phyloP scores from a whole-genome alignment of 2,329 filamentous ascomycete species.

The Fusarium agapanthi region DNA sequence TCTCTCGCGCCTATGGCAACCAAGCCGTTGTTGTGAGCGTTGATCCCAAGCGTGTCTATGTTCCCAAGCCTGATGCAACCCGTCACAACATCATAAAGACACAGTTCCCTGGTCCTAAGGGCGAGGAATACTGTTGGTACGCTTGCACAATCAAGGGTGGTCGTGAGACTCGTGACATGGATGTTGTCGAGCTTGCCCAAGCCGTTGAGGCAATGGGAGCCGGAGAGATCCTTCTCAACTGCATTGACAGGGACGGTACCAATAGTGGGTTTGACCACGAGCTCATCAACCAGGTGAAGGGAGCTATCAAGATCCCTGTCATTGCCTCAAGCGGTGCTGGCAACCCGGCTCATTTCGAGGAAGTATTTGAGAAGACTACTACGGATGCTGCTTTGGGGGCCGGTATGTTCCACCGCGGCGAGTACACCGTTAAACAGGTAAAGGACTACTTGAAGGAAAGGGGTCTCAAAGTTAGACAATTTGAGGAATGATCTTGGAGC shows the following conservation, averaged over 20 bases:
- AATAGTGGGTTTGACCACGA: slow-evolving; percentile 96
- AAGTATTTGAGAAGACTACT: slow-evolving; percentile 85
- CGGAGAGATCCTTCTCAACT: slow-evolving; percentile 95
- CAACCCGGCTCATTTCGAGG: slow-evolving; percentile 84
- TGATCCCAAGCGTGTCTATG: slow-evolving; percentile 92
- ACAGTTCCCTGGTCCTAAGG: slow-evolving; percentile 72
- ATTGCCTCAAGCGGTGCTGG: slow-evolving; percentile 95
- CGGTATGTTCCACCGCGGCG: slow-evolving; percentile 96
- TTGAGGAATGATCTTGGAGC: slow-evolving; percentile 64
- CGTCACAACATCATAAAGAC: slow-evolving; percentile 81
- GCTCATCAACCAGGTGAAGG: slow-evolving; percentile 87
- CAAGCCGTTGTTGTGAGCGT: slow-evolving; percentile 97
- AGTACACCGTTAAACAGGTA: slow-evolving; percentile 94
- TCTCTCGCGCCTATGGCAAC: slow-evolving; percentile 91
- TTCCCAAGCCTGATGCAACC: slow-evolving; percentile 74
- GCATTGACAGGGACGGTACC: slow-evolving; percentile 95
- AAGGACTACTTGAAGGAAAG: slow-evolving; percentile 80
- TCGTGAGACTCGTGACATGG: slow-evolving; percentile 90
- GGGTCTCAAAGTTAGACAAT: slow-evolving; percentile 81
- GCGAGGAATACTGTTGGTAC: slow-evolving; percentile 91
- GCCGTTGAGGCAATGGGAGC: slow-evolving; percentile 96
- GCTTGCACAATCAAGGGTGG: slow-evolving; percentile 97
- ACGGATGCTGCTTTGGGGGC: slow-evolving; percentile 95
- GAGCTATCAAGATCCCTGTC: slow-evolving; percentile 87
- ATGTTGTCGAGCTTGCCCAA: slow-evolving; percentile 85